Percentiles rank a stretch among this genome's conserved stretches.
phyloP scores from a whole-genome alignment of 78 protist genomes.

The Bodo saltans region DNA sequence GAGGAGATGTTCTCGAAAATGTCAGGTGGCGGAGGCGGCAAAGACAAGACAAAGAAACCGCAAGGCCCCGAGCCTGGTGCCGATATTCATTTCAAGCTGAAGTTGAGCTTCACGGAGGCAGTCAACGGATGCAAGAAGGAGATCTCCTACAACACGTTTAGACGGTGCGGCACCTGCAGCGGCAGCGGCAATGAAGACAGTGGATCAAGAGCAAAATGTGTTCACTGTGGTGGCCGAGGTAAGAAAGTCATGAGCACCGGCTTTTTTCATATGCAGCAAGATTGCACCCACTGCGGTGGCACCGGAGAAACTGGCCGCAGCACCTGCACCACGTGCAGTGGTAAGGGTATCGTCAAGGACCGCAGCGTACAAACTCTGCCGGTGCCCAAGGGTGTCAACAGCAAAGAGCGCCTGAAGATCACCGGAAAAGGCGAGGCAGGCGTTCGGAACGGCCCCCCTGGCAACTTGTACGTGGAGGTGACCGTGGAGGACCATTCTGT shows the following conservation, averaged over 20 bases:
- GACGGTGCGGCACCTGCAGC: conserved; percentile 53
- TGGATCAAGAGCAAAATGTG: background rate
- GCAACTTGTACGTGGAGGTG: conserved; percentile 53
- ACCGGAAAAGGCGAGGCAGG: conserved; percentile 65
- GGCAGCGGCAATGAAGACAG: conserved; percentile 58
- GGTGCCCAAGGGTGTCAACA: conserved; percentile 67
- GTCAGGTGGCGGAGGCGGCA: background rate
- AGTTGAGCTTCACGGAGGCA: conserved; percentile 62
- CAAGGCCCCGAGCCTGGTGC: conserved; percentile 25
- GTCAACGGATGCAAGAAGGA: conserved; percentile 52
- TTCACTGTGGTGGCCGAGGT: conserved; percentile 41
- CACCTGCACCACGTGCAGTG: conserved; percentile 43
- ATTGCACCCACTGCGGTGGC: conserved; percentile 62
- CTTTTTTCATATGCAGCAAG: conserved; percentile 31
- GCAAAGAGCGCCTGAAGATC: conserved; percentile 48
- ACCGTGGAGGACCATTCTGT: conserved; percentile 46
- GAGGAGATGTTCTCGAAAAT: background rate
- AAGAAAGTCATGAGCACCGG: conserved; percentile 33
- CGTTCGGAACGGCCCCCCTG: conserved; percentile 36
- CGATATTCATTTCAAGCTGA: conserved; percentile 42
- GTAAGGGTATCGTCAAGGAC: conserved; percentile 12
- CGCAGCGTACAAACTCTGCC: background rate
- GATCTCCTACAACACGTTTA: conserved; percentile 31
- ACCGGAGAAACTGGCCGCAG: conserved; percentile 16
- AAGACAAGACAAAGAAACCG: background rate